Base-by-base conservation (phyloP, 192 early-diverging fungal species). In the Backusella sp. region DNA sequence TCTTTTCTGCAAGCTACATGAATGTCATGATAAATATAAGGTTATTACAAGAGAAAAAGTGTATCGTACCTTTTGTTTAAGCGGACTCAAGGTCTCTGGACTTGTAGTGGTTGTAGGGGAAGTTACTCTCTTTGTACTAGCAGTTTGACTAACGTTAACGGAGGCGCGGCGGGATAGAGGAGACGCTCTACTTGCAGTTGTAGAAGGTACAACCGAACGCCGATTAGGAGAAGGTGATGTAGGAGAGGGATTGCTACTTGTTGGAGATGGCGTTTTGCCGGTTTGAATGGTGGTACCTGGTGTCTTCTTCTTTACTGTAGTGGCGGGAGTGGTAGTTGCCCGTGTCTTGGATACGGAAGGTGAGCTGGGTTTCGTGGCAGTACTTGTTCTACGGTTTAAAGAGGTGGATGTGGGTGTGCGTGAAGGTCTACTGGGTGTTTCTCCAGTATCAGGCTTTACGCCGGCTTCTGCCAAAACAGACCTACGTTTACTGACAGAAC, bases 331-430 rank as follows among this genome's bases (percentile, higher is more conserved):
- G 8, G 56, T 30, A 14, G 56, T 62, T 11, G 23, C 21, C 12
- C 30, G 70, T 14, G 70, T 71, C 23, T 49, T 44, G 23, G 70
- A 71, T 0, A 71, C 42, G 15, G 70, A 71, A 32, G 70, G 70
- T 9, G 70, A 71, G 49, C 39, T 23, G 9, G 70, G 70, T 32
- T 46, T 71, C 3, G 15, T 19, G 21, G 39, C 26, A 6, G 44
- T 71, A 49, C 70, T 71, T 26, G 44, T 42, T 42, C 44, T 36
- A 12, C 70, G 39, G 39, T 49, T 49, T 46, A 49, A 49, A 17
- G 70, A 44, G 3, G 70, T 62, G 23, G 56, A 28, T 23, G 56
- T 62, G 23, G 56, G 56, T 26, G 56, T 62, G 3, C 56, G 56
- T 7, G 56, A 28, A 14, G 56, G 56, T 62, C 56, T 23, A 62